These are phyloP conservation scores for Yarrowia keelungensis DNA, from an alignment of 805 yeast genomes.

Conservation along the genomic window DNA sequence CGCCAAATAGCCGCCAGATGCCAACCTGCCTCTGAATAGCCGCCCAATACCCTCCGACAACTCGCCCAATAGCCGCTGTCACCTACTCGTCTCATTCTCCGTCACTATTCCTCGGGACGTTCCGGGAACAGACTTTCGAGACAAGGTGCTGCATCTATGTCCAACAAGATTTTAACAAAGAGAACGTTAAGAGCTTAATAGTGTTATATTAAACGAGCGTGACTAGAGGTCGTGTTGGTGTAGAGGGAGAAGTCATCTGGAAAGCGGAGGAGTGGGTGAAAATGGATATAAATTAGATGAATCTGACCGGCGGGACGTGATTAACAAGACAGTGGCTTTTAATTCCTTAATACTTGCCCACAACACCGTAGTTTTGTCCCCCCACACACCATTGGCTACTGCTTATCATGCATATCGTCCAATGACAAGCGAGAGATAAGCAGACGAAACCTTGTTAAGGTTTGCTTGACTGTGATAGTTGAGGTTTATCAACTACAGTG, in stretches of 20 bases:
- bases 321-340: too few species aligned
- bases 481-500: slow-evolving; percentile 30
- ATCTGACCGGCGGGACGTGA: neutral
- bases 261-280: neutral
- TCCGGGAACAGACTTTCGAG: slow-evolving; percentile 32
- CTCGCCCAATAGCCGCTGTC: neutral
- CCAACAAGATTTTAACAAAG: neutral
- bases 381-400: slow-evolving; percentile 22
- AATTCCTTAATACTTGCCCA: neutral
- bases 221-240: slow-evolving; percentile 10
- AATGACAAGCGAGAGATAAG: slow-evolving; percentile 32
- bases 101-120: slow-evolving; percentile 1
- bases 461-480: slow-evolving; percentile 14
- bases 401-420: slow-evolving; percentile 40
- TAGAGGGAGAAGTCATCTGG: too few species aligned
- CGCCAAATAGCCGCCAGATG: too few species aligned
- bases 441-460: slow-evolving; percentile 10
- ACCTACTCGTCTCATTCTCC: neutral
- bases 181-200: slow-evolving; percentile 7
- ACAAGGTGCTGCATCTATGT: slow-evolving; percentile 7
- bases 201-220: slow-evolving; percentile 31
- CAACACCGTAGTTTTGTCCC: neutral
- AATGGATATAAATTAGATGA: too few species aligned
- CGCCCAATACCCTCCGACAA: too few species aligned
- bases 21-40: too few species aligned